Evolutionary conservation across 441 rosid genomes (phyloP).

Genomic region (Lepidium campestre): DNA sequence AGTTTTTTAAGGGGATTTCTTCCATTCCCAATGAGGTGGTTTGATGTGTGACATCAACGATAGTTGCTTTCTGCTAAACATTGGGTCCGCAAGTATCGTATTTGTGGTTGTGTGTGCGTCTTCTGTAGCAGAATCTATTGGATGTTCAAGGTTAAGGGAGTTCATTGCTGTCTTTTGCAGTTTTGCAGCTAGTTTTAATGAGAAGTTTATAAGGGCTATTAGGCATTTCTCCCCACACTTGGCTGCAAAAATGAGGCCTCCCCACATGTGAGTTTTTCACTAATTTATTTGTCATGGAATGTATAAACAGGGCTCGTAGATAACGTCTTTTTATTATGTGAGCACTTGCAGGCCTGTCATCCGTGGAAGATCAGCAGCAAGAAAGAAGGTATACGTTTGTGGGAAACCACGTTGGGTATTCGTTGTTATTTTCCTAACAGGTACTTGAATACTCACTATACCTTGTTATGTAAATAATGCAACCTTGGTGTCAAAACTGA

Average conservation of each 20-base stretch:
- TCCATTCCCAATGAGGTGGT: not conserved
- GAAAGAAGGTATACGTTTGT: constrained; percentile 74
- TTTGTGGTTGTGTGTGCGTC: not conserved
- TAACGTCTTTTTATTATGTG: constrained; percentile 11
- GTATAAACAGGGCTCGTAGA: not conserved
- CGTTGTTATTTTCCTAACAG: constrained; percentile 57
- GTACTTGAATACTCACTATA: constrained; percentile 31
- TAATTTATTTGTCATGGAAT: not conserved
- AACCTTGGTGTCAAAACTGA: not conserved
- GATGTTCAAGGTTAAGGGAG: not conserved
- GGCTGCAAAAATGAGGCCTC: constrained; percentile 98
- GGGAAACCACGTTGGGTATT: constrained; percentile 91
- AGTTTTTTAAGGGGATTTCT: not conserved
- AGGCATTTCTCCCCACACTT: constrained; percentile 91
- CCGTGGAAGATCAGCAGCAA: constrained; percentile 88
- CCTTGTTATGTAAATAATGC: not conserved
- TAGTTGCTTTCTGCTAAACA: not conserved
- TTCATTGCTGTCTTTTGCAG: constrained; percentile 36
- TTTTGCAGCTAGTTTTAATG: constrained; percentile 91
- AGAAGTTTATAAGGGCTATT: constrained; percentile 79
- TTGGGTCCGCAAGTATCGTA: not conserved
- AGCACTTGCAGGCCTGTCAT: constrained; percentile 73
- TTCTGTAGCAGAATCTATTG: not conserved
- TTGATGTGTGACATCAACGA: not conserved
- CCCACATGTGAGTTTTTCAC: constrained; percentile 61